These are phyloP conservation scores for Corinectria fuckeliana DNA, from an alignment of 2,329 filamentous ascomycete species.

Conservation along the genomic window DNA sequence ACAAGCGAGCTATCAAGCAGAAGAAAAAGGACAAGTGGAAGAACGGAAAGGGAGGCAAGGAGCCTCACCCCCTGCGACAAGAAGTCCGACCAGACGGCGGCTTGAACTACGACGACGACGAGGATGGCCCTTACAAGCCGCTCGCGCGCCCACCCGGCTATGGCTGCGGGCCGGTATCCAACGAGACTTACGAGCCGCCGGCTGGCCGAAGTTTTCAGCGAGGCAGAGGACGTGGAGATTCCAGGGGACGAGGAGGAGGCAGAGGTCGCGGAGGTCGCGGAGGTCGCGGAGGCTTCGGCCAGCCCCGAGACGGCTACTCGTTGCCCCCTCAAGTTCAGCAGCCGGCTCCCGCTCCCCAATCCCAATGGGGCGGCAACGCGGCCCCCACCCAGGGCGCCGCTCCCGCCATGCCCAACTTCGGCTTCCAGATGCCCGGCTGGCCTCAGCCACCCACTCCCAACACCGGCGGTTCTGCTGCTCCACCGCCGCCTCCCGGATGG, in stretches of 20 bases:
- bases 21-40: constrained; percentile 62
- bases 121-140: constrained; percentile 75
- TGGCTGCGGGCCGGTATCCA: constrained; percentile 54
- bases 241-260: constrained; percentile 55
- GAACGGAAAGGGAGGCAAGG: constrained; percentile 47
- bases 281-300: constrained; percentile 44
- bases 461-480: constrained; percentile 44
- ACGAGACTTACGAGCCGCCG: constrained; percentile 46
- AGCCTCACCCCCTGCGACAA: constrained; percentile 50
- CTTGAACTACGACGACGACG: constrained; percentile 72
- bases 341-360: constrained; percentile 39
- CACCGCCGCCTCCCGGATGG: constrained; percentile 50
- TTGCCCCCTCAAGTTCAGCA: constrained; percentile 47
- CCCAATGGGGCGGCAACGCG: constrained; percentile 25
- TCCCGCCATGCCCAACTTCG: constrained; percentile 44
- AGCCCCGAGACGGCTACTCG: constrained; percentile 50
- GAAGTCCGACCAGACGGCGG: constrained; percentile 50
- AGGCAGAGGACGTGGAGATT: constrained; percentile 50
- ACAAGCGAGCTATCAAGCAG: constrained; percentile 73
- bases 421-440: constrained; percentile 54
- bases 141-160: constrained; percentile 72
- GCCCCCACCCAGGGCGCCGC: constrained; percentile 25
- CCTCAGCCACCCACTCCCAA: constrained; percentile 42
- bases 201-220: constrained; percentile 43
- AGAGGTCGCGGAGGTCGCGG: constrained; percentile 50